Evolutionary conservation across 805 yeast genomes (phyloP).

Genomic region (Cyberlindnera maritima): DNA sequence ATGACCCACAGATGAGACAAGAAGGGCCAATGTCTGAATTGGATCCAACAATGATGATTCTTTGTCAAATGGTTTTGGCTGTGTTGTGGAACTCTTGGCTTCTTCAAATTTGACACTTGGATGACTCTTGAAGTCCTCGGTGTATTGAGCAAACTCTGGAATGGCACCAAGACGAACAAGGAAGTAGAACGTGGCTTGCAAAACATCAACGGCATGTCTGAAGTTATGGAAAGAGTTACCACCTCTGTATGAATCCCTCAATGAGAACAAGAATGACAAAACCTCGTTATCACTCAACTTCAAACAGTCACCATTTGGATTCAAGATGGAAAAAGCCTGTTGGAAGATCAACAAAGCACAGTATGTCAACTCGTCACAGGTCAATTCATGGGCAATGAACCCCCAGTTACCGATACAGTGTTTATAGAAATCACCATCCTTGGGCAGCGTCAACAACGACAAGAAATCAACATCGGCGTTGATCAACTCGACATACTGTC

Average conservation of each 20-base stretch:
- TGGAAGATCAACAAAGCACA: slow-evolving; percentile 56
- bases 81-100: not conserved
- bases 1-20: slow-evolving; percentile 88
- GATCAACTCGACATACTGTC: slow-evolving; percentile 24
- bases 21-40: slow-evolving; percentile 53
- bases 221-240: slow-evolving; percentile 94
- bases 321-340: slow-evolving; percentile 35
- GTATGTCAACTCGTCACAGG: slow-evolving; percentile 62
- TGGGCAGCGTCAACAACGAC: slow-evolving; percentile 22
- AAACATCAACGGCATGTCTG: slow-evolving; percentile 92
- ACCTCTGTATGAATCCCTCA: slow-evolving; percentile 76
- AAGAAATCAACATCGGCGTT: slow-evolving; percentile 30
- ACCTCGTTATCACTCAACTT: slow-evolving; percentile 42
- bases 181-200: slow-evolving; percentile 82
- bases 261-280: slow-evolving; percentile 56
- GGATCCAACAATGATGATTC: slow-evolving; percentile 26
- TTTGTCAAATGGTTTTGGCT: slow-evolving; percentile 6
- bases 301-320: slow-evolving; percentile 13
- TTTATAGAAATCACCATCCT: slow-evolving; percentile 25
- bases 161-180: slow-evolving; percentile 33
- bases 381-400: slow-evolving; percentile 65
- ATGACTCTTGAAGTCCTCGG: slow-evolving; percentile 16
- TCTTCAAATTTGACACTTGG: slow-evolving; percentile 13
- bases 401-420: slow-evolving; percentile 58
- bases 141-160: slow-evolving; percentile 22